These are phyloP conservation scores for Auricularia sp. DNA, from an alignment of 768 basidiomycete species.

Conservation along the genomic window DNA sequence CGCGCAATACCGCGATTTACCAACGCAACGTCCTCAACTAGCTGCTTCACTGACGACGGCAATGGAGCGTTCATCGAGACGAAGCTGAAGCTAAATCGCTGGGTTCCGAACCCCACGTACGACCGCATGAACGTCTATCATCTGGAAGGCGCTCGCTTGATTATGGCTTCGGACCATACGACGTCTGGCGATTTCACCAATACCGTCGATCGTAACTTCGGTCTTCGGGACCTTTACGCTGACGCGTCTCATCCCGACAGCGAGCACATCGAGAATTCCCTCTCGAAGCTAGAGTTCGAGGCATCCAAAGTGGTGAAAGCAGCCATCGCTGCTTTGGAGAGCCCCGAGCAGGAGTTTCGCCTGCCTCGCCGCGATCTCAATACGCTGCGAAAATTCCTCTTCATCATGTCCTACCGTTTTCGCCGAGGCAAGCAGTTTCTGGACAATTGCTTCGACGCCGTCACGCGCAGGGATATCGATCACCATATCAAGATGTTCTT, in stretches of 20 bases:
- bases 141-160: not conserved
- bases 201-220: slow-evolving; percentile 3
- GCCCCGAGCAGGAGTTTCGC: not conserved
- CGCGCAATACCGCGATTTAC: not conserved
- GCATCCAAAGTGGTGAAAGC: slow-evolving; percentile 1
- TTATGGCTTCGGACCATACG: not conserved
- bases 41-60: not conserved
- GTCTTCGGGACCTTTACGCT: slow-evolving; percentile 2
- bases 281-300: slow-evolving; percentile 6
- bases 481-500: not conserved
- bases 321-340: not conserved
- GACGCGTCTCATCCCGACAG: not conserved
- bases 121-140: slow-evolving; percentile 7
- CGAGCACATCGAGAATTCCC: slow-evolving; percentile 5
- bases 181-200: not conserved
- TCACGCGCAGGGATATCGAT: slow-evolving; percentile 1
- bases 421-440: slow-evolving; percentile 3
- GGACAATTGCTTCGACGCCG: slow-evolving; percentile 1
- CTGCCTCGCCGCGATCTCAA: slow-evolving; percentile 1
- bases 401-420: slow-evolving; percentile 4
- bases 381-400: slow-evolving; percentile 7
- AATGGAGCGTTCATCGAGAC: not conserved
- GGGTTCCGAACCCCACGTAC: not conserved
- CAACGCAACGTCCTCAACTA: not conserved
- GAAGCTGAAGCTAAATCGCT: not conserved